Conservation (phyloP, 1,284 basidiomycete genomes). For the Paramarasmius palmivorus region DNA sequence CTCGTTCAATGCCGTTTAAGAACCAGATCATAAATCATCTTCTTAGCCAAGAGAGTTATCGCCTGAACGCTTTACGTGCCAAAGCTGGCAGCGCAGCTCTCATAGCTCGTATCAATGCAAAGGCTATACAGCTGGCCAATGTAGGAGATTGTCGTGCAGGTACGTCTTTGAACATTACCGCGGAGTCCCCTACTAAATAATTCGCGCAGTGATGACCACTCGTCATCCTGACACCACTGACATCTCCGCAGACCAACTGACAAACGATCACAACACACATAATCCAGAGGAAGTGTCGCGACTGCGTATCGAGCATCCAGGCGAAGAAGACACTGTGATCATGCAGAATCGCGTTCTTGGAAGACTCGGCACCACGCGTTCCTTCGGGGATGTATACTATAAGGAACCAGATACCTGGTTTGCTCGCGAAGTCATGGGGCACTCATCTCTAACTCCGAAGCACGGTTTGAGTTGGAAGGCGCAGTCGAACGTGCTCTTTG, state of each 20-base stretch:
- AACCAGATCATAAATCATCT: not conserved
- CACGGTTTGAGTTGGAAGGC: constrained; percentile 26
- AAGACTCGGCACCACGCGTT: not conserved
- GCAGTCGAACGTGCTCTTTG: constrained; percentile 20
- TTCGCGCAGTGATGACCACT: not conserved
- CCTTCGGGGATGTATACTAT: not conserved
- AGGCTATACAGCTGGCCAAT: constrained; percentile 22
- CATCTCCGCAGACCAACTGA: not conserved
- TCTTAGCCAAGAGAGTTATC: constrained; percentile 18
- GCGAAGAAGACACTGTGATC: not conserved
- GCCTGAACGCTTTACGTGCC: constrained; percentile 28
- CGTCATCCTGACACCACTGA: constrained; percentile 30
- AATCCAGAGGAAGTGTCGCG: not conserved
- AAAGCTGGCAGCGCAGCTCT: constrained; percentile 35
- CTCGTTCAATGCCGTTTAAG: not conserved
- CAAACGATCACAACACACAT: not conserved
- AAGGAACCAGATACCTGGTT: constrained; percentile 1
- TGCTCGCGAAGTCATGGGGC: not conserved
- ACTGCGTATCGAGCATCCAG: not conserved
- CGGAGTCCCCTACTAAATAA: constrained; percentile 21
- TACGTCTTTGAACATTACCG: constrained; percentile 8
- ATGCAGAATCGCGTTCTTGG: constrained; percentile 1
- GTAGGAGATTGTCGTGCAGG: constrained; percentile 35
- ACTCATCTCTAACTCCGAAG: constrained; percentile 32
- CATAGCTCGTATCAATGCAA: constrained; percentile 28